Percentiles rank a stretch among this genome's conserved stretches.
Conservation (phyloP, 495 filamentous ascomycete genomes). For the Jackrogersella minutella region DNA sequence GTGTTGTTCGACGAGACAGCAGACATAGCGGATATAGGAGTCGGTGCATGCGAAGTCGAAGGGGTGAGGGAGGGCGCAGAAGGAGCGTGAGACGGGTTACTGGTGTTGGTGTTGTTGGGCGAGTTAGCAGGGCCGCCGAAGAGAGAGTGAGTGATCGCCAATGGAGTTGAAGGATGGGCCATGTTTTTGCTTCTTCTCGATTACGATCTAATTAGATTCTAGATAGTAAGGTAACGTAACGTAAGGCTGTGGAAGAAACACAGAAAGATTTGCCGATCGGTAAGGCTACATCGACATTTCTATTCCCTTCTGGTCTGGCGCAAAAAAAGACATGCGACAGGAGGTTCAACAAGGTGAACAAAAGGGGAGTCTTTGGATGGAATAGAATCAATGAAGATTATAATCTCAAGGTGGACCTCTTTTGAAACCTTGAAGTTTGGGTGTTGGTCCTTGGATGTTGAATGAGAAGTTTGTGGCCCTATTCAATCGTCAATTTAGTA, state of each 20-base stretch:
- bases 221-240: too few species aligned
- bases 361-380: constrained; percentile 1
- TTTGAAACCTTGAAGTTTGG: constrained; percentile 5
- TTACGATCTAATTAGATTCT: too few species aligned
- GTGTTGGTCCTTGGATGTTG: not conserved
- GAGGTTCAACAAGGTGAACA: not conserved
- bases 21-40: constrained; percentile 58
- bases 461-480: not conserved
- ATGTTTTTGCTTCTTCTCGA: constrained; percentile 18
- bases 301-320: constrained; percentile 10
- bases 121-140: constrained; percentile 41
- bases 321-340: constrained; percentile 7
- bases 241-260: constrained; percentile 8
- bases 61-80: constrained; percentile 24
- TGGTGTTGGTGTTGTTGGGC: too few species aligned
- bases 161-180: constrained; percentile 40
- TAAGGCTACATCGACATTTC: constrained; percentile 37
- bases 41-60: constrained; percentile 44
- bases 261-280: constrained; percentile 6
- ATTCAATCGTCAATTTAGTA: constrained; percentile 16
- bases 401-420: constrained; percentile 29
- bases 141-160: constrained; percentile 36
- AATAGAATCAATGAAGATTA: constrained; percentile 24
- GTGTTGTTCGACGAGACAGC: constrained; percentile 73
- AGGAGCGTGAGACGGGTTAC: constrained; percentile 34